Evolutionary conservation across 768 basidiomycete genomes (phyloP).

Genomic region (Suillus clintonianus): DNA sequence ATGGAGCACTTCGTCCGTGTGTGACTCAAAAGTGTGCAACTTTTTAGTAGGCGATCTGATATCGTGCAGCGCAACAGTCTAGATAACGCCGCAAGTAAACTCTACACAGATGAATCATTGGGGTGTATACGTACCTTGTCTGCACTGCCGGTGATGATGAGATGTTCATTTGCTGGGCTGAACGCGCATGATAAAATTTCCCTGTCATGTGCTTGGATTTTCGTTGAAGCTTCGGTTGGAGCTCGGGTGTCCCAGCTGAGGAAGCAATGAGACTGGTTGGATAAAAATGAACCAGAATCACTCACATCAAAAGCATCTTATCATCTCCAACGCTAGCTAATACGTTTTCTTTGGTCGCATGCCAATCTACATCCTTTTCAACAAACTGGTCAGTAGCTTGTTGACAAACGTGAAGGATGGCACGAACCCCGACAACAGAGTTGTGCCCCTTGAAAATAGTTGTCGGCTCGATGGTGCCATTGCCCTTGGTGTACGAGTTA

Average conservation of each 20-base stretch:
- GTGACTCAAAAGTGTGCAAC: conserved; percentile 89
- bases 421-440: conserved; percentile 85
- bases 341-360: conserved; percentile 74
- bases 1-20: conserved; percentile 93
- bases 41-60: conserved; percentile 71
- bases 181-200: conserved; percentile 93
- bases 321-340: conserved; percentile 98
- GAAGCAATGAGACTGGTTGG: background rate
- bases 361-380: conserved; percentile 93
- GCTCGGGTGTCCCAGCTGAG: conserved; percentile 91
- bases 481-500: conserved; percentile 81
- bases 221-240: conserved; percentile 63
- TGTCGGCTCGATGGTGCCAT: conserved; percentile 80
- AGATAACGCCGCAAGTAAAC: background rate
- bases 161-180: conserved; percentile 76
- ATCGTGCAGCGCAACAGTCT: conserved; percentile 92
- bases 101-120: background rate
- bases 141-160: conserved; percentile 88
- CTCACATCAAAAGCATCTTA: conserved; percentile 90
- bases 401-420: background rate
- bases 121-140: conserved; percentile 69
- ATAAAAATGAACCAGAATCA: conserved; percentile 10
- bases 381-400: conserved; percentile 1
- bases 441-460: conserved; percentile 86
- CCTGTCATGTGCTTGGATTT: conserved; percentile 83